Conservation (phyloP, 106 monocot genomes). For the Dendrobium chrysotoxum region DNA sequence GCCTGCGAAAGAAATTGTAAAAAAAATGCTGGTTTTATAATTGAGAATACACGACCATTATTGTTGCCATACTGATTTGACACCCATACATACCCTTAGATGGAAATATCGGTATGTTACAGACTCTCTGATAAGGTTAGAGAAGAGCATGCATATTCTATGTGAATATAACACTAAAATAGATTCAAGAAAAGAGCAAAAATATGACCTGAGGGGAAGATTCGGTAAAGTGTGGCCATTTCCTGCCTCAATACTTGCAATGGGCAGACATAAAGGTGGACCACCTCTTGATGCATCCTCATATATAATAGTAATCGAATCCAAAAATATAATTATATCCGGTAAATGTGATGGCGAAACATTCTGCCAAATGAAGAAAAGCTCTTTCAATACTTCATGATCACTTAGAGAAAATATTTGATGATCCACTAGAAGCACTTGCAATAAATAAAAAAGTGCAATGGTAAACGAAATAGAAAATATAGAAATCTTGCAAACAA, state of each 20-base stretch:
- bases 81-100: too few relatives aligned
- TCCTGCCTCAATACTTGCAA: conserved; percentile 87
- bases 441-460: not conserved
- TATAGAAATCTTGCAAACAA: not conserved
- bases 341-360: conserved; percentile 61
- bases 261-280: conserved; percentile 52
- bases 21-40: not conserved
- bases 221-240: conserved; percentile 73
- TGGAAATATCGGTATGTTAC: not conserved
- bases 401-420: not conserved
- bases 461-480: not conserved
- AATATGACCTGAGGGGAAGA: conserved; percentile 72
- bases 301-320: conserved; percentile 78
- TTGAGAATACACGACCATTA: not conserved
- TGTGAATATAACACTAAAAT: not conserved
- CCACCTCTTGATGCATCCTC: conserved; percentile 78
- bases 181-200: not conserved
- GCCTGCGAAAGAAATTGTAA: too few relatives aligned
- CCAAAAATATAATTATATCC: conserved; percentile 74
- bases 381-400: not conserved
- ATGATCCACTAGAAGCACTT: not conserved
- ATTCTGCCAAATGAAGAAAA: conserved; percentile 54
- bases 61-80: not conserved
- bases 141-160: not conserved
- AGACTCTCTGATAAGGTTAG: not conserved